A percentile compares a stretch with the other conserved stretches of the same genome.
Conservation (phyloP, 805 yeast species). For the Teunomyces kruisii region DNA sequence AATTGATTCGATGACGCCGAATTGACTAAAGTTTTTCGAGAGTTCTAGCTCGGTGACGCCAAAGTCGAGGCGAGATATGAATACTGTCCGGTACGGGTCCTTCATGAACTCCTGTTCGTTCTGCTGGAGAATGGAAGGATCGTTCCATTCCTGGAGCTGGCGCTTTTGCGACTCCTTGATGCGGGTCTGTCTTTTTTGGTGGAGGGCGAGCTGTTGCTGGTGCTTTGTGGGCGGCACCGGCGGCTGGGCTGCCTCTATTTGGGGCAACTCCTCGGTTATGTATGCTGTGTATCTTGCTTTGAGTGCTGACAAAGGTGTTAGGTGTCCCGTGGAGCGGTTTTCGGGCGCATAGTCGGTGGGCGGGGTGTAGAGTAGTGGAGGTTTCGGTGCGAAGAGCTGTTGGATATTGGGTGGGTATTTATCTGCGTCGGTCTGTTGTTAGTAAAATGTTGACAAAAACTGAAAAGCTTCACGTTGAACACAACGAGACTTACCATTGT, state of each 20-base stretch:
- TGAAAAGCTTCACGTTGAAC: not conserved
- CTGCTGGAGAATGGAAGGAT: conserved; percentile 26
- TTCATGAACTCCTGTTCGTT: conserved; percentile 29
- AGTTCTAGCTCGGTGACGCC: conserved; percentile 65
- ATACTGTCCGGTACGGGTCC: conserved; percentile 78
- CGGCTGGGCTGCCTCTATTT: conserved; percentile 3
- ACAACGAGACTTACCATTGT: not conserved
- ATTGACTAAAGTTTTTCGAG: conserved; percentile 57
- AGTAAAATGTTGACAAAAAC: not conserved
- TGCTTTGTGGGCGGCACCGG: conserved; percentile 1
- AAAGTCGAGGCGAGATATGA: conserved; percentile 72
- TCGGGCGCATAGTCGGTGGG: conserved; percentile 53
- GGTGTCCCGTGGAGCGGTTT: conserved; percentile 44
- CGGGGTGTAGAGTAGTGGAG: conserved; percentile 50
- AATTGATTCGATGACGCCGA: conserved; percentile 66
- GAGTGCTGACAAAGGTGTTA: conserved; percentile 46
- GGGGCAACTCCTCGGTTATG: conserved; percentile 17
- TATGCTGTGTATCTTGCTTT: conserved; percentile 26
- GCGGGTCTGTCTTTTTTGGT: conserved; percentile 6
- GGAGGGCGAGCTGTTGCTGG: conserved; percentile 2
- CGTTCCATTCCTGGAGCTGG: conserved; percentile 34
- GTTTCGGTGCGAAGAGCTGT: conserved; percentile 55
- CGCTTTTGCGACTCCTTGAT: conserved; percentile 16
- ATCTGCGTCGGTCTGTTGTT: conserved; percentile 8
- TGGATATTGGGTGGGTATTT: conserved; percentile 44